A percentile compares a stretch with the other conserved stretches of the same genome.
These are phyloP conservation scores for Verticillium alfalfae DNA, from an alignment of 2,329 filamentous ascomycete genomes.

Conservation along the genomic window DNA sequence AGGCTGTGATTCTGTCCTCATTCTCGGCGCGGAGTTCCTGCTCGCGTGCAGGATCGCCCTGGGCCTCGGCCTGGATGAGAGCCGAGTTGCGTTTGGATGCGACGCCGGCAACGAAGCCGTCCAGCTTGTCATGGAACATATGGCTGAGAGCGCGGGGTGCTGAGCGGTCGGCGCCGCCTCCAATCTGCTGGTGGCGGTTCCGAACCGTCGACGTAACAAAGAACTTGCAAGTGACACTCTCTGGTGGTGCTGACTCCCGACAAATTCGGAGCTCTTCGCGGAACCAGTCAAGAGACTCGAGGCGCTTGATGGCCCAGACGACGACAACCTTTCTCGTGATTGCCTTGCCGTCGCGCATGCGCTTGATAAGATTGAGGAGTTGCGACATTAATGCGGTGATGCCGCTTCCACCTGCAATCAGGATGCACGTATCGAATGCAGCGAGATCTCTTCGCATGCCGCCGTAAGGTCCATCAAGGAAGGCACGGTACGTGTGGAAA, in stretches of 20 bases:
- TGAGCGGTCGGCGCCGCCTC: conserved; percentile 27
- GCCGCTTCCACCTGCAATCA: conserved; percentile 90
- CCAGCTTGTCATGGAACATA: conserved; percentile 78
- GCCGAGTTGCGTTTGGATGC: conserved; percentile 83
- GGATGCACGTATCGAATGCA: conserved; percentile 87
- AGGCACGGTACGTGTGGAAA: conserved; percentile 87
- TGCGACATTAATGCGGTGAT: conserved; percentile 93
- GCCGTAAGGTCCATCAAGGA: conserved; percentile 90
- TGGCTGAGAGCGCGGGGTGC: conserved; percentile 64
- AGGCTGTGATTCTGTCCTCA: conserved; percentile 76
- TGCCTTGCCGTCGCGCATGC: conserved; percentile 91
- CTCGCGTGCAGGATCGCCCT: conserved; percentile 73
- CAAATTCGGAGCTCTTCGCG: conserved; percentile 90
- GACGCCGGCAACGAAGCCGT: conserved; percentile 81
- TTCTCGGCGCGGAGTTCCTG: conserved; percentile 75
- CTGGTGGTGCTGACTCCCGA: conserved; percentile 79
- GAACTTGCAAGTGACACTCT: conserved; percentile 89
- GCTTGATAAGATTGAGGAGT: conserved; percentile 87
- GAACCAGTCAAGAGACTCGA: conserved; percentile 97
- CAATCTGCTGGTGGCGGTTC: conserved; percentile 19
- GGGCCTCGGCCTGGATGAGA: conserved; percentile 74
- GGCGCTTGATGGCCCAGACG: conserved; percentile 86
- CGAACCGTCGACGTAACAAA: conserved; percentile 79
- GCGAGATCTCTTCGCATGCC: conserved; percentile 87
- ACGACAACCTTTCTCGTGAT: conserved; percentile 87